Base-by-base conservation (phyloP, 1,139 yeast species). In the Geotrichum histeridarum region DNA sequence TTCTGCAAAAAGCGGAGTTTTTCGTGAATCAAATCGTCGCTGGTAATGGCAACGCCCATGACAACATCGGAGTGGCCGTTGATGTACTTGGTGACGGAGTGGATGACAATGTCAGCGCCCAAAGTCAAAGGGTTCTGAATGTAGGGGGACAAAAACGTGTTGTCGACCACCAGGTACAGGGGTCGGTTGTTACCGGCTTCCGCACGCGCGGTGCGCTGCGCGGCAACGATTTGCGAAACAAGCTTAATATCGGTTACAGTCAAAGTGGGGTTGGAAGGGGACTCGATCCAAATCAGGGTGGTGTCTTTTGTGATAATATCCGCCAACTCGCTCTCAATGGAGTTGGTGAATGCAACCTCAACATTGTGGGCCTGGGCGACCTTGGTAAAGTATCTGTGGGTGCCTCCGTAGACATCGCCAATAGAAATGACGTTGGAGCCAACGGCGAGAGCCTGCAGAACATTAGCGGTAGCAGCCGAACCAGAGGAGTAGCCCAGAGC, bases 31-130 rank as follows among this genome's bases (percentile, higher is more conserved):
- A 70, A 76, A 58, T 79, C 82, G 64, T 73, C 72, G 76, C 82
- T 85, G 63, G 89, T 81, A 56, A 88, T 90, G 61, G 86, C 79
- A 52, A 85, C 84, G 65, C 96, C 96, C 78, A 87, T 80, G 57
- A 88, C 95, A 38, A 88, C 95, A 68, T 88, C 96, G 48, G 95
- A 86, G 74, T 88, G 96, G 61, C 96, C 96, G 69, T 88, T 88
- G 70, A 88, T 84, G 77, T 86, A 88, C 75, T 88, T 88, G 67
- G 96, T 88, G 61, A 88, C 95, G 30, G 95, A 86, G 74, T 88
- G 96, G 47, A 86, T 84, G 55, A 87, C 95, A 57, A 87, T 79
- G 68, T 87, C 95, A 54, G 95, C 96, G 60, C 96, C 96, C 63
- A 78, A 83, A 60, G 72, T 74, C 69, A 88, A 78, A 61, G 96